Base-by-base conservation (phyloP, 257 asterid species). In the Solanum piurae region DNA sequence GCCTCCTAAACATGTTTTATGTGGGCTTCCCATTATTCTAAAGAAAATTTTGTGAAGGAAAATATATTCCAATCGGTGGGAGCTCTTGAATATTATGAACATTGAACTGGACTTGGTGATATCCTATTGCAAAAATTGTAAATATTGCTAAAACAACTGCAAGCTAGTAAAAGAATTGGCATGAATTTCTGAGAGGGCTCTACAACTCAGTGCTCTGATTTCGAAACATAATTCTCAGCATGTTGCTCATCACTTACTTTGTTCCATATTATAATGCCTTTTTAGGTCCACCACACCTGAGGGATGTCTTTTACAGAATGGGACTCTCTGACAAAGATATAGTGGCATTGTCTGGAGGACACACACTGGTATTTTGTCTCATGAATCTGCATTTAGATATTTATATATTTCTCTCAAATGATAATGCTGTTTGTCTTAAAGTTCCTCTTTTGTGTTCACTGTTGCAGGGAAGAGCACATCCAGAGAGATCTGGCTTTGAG, bases 341-440 rank as follows among this genome's bases (percentile, higher is more conserved):
- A 4, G 98, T 95, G 38, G 96, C 98, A 89, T 91, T 96, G 58
- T 95, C 98, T 23, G 98, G 99, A 46, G 99, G 92, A 75, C 99
- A 96, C 91, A 96, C 99, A 83, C 87, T 96, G 98, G 99, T 95
- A 93, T 16, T 25, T 49, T 44, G 77, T 68, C 66, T 66, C 25
- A 34, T 60, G 75, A 27, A 86, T 86, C 80, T n/a, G 34, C 44
- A 71, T 86, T 49, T 34, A 21, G 87, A 52, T 82, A 23, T 36
- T 29, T 55, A 62, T 31, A 38, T 31, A 82, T 10, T 29, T 82
- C 21, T n/a, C 40, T 9, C 52, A 49, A 42, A 40, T 55, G 75
- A 8, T 23, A 86, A 40, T 36, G 34, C 6, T 4, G 75, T n/a
- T 71, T 49, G 74, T 83, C 69, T 82, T n/a, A 71, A 79, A 40